Evolutionary conservation across 2,329 filamentous ascomycete species (phyloP), one percentile per base, ranked within the genome.

Genomic region (Chaetomium sp.): DNA sequence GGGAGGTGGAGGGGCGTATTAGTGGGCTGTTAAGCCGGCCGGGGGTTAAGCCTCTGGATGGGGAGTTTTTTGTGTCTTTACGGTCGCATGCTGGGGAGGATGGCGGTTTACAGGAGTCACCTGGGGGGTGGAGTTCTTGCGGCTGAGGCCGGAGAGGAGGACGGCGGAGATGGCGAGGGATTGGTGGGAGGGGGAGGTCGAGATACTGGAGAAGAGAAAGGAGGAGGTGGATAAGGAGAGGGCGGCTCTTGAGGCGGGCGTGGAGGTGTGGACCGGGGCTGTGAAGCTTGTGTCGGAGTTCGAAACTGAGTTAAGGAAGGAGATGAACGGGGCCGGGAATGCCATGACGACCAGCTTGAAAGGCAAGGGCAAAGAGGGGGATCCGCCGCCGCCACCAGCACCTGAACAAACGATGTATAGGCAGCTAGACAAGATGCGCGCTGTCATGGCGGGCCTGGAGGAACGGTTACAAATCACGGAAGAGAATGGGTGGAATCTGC

Each of bases 131-230:
- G 84, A 85, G 42, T 91, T 91, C 61, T 73, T 88, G 42, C 79
- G 81, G 2, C 78, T 92, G 8, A 84, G 86, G 0, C 82, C 86
- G 0, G 85, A 89, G 69, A 82, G 89, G 21, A 81, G 90, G 55
- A 93, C 90, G 0, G 74, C 88, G 1, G 85, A 85, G 16, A 88
- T 93, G 87, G 90, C 90, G 0, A 85, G 81, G 65, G 83, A 87
- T 16, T 90, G 90, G 82, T 93, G 89, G 87, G 81, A 85, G 61
- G 82, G 83, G 6, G 89, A 93, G 69, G 79, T 88, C 1, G 77
- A 77, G 1, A 76, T 84, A 0, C 77, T 90, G 2, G 78, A 87
- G 57, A 77, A 79, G 53, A 83, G 84, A 64, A 85, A 84, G 67
- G 72, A 77, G 9, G 81, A 83, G 29, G 84, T 89, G 1, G 82